A percentile compares a stretch with the other conserved stretches of the same genome.
These are phyloP conservation scores for Sorghum bicolor DNA, from an alignment of 176 grass and related monocot species.

Conservation along the genomic window Sorghum_bicolor_NCBIv3 NC_012871.2:9011501-9012000, in stretches of 20 bases:
- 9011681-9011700: neutral
- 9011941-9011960: slow-evolving; percentile 53
- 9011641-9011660: neutral
- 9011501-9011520: neutral
- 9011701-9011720: neutral
- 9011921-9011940: slow-evolving; percentile 41
- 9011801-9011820: slow-evolving; percentile 52
- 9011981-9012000: slow-evolving; percentile 54
- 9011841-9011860: slow-evolving; percentile 33
- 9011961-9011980: slow-evolving; percentile 55
- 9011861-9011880: slow-evolving; percentile 44
- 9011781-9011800: slow-evolving; percentile 55
- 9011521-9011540: neutral
- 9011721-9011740: neutral
- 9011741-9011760: neutral
- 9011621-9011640: neutral
- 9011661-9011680: neutral
- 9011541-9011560: neutral
- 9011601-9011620: neutral
- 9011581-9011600: neutral
- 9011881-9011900: slow-evolving; percentile 51
- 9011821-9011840: slow-evolving; percentile 50
- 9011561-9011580: neutral
- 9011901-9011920: slow-evolving; percentile 61
- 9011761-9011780: slow-evolving; percentile 34